These are phyloP conservation scores for Aspergillus neoniger DNA, from an alignment of 2,329 filamentous ascomycete genomes.

Conservation along the genomic window DNA sequence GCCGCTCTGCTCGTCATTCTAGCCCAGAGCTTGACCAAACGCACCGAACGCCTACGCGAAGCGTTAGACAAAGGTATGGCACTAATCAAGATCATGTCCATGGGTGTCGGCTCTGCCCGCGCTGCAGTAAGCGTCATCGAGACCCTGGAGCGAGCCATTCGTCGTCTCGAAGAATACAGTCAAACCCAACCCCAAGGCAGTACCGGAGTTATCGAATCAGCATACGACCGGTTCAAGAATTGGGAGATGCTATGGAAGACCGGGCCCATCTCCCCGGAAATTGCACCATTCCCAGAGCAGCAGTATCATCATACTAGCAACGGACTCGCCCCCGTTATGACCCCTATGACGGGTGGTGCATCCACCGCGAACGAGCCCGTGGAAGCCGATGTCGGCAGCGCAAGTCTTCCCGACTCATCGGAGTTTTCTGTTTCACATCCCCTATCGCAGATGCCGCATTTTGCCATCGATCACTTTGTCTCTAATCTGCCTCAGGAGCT, in stretches of 20 bases:
- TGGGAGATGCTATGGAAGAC: constrained; percentile 55
- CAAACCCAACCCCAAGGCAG: constrained; percentile 35
- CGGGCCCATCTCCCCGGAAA: constrained; percentile 38
- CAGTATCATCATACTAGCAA: constrained; percentile 13
- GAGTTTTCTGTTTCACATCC: constrained; percentile 33
- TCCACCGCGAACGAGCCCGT: constrained; percentile 20
- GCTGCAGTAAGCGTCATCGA: constrained; percentile 57
- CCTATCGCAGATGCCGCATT: constrained; percentile 35
- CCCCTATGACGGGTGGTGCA: constrained; percentile 25
- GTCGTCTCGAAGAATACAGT: constrained; percentile 49
- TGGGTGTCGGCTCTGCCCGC: constrained; percentile 55
- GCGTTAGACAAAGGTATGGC: constrained; percentile 53
- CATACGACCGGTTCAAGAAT: constrained; percentile 55
- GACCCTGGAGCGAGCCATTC: constrained; percentile 53
- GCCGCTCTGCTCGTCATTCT: constrained; percentile 55
- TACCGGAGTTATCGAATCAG: constrained; percentile 46
- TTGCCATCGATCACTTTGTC: constrained; percentile 43
- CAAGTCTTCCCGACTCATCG: constrained; percentile 26
- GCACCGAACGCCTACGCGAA: constrained; percentile 47
- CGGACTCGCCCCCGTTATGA: constrained; percentile 21
- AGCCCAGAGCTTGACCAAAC: constrained; percentile 43
- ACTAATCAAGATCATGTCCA: constrained; percentile 57
- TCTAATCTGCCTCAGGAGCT: constrained; percentile 45
- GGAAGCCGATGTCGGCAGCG: constrained; percentile 25
- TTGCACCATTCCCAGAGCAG: constrained; percentile 29